Evolutionary conservation across 306 rosid species (phyloP), one percentile per base, ranked within the genome.

Genomic region (Clitoria ternatea): DNA sequence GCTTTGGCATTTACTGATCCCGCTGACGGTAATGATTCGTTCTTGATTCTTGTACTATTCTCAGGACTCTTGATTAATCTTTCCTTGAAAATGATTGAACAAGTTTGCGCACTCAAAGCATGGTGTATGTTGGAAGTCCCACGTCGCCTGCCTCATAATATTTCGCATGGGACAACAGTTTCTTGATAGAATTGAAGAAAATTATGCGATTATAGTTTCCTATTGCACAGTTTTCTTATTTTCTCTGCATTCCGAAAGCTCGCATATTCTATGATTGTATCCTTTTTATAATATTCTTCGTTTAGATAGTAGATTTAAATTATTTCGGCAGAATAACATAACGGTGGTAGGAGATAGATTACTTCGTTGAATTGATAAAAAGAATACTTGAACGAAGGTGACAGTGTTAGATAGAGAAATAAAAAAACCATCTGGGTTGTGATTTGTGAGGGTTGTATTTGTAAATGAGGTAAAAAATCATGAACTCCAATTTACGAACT

Each of bases 1-100:
- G 77, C 82, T 65, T 56, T 48, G 20, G 94, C 94, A 8, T 61
- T 42, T 40, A 93, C 97, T 9, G 78, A 90, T 62, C 78, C 72
- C 1, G 68, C 66, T 13, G 97, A 93, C 27, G 90, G 98, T 93
- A 82, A 75, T 52, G 30, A 57, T 40, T 63, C 36, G 29, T 61
- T 82, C 32, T 59, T 24, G 60, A 59, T 26, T 60, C 30, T 33
- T 54, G 22, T 44, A 57, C 33, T 57, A 66, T 69, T 15, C 43
- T n/a, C n/a, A n/a, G n/a, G n/a, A n/a, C n/a, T n/a, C n/a, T 59
- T 37, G 0, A 13, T 10, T 35, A 9, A 66, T 55, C 43, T 72
- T 43, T 50, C 47, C 30, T 30, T 61, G 20, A 32, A 19, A 65
- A 9, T 61, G 27, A 37, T 48, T 30, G 1, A 27, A 30, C 40